phyloP scores from a whole-genome alignment of 768 basidiomycete species.

The Lentinula raphanica region DNA sequence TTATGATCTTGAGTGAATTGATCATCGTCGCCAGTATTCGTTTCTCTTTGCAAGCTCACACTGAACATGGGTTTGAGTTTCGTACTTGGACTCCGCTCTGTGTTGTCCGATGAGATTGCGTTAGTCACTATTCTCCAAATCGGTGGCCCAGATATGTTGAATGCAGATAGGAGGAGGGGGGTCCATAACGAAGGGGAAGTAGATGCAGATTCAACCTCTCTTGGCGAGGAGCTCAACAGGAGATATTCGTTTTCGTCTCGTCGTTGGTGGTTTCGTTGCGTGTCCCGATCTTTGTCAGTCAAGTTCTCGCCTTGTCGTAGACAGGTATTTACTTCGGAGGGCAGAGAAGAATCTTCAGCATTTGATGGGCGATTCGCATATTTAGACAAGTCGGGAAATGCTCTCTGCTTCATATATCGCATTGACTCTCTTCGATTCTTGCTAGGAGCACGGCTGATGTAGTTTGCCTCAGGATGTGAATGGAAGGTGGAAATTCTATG shows the following conservation, averaged over 20 bases:
- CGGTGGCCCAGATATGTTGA: constrained; percentile 38
- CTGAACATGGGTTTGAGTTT: constrained; percentile 40
- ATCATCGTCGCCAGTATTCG: constrained; percentile 11
- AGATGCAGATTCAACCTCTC: background rate
- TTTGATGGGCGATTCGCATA: constrained; percentile 1
- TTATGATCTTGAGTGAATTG: background rate
- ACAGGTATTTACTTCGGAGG: too few relatives aligned
- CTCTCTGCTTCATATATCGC: constrained; percentile 16
- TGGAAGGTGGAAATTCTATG: too few relatives aligned
- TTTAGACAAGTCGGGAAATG: constrained; percentile 25
- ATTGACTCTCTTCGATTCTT: background rate
- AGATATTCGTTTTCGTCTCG: too few relatives aligned
- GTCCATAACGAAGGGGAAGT: constrained; percentile 10
- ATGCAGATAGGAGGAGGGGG: constrained; percentile 34
- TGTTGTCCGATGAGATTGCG: constrained; percentile 22
- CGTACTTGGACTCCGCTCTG: background rate
- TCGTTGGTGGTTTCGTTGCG: too few relatives aligned
- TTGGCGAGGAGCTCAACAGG: background rate
- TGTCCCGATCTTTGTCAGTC: too few relatives aligned
- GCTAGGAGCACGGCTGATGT: background rate
- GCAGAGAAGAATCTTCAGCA: background rate
- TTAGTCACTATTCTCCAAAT: constrained; percentile 5
- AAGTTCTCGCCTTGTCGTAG: too few relatives aligned
- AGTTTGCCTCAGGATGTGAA: background rate
- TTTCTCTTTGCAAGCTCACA: constrained; percentile 64